A percentile compares a stretch with the other conserved stretches of the same genome.
These are phyloP conservation scores for Maudiozyma barnettii DNA, from an alignment of 805 yeast genomes.

Conservation along the genomic window DNA sequence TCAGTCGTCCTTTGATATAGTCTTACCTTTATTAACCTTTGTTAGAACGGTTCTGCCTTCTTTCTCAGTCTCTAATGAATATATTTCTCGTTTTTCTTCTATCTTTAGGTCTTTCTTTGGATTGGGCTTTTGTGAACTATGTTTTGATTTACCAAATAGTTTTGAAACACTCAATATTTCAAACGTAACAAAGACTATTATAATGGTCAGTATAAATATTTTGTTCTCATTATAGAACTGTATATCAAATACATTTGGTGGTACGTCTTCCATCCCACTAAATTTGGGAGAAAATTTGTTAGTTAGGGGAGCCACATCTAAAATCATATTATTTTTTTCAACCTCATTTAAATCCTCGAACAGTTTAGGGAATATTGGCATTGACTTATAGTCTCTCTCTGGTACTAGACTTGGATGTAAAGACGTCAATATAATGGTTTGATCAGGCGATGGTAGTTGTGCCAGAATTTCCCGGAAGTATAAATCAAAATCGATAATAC, in stretches of 20 bases:
- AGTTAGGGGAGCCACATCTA: constrained; percentile 24
- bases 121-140: too few species aligned
- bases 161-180: not conserved
- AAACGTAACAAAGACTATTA: constrained; percentile 13
- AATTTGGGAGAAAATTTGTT: constrained; percentile 28
- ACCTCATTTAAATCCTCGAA: constrained; percentile 26
- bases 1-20: too few species aligned
- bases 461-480: constrained; percentile 48
- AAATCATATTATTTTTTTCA: constrained; percentile 42
- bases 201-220: constrained; percentile 11
- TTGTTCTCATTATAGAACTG: constrained; percentile 18
- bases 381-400: constrained; percentile 6
- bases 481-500: constrained; percentile 36
- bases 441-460: constrained; percentile 65
- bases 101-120: too few species aligned
- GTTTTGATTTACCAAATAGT: too few species aligned
- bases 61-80: too few species aligned
- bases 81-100: too few species aligned
- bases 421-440: constrained; percentile 51
- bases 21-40: too few species aligned
- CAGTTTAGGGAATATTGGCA: constrained; percentile 3
- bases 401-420: constrained; percentile 13
- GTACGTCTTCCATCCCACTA: constrained; percentile 8
- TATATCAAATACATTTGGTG: constrained; percentile 17
- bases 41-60: too few species aligned